A percentile compares a stretch with the other conserved stretches of the same genome.
These are phyloP conservation scores for Cladosporium sphaerospermum DNA, from an alignment of 2,329 filamentous ascomycete species.

Conservation along the genomic window DNA sequence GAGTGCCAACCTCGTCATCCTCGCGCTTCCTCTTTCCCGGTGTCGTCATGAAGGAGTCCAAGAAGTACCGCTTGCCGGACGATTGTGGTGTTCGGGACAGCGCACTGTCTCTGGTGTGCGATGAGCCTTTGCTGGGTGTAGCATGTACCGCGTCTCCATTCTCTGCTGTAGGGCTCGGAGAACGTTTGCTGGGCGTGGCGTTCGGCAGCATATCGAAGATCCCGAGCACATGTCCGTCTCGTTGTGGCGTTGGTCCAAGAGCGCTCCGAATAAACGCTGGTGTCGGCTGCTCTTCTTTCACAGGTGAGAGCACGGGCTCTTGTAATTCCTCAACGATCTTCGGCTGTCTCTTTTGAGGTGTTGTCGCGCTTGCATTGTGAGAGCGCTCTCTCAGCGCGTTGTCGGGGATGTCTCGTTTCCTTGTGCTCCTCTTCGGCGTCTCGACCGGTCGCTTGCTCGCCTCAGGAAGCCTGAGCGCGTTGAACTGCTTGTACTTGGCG, in stretches of 20 bases:
- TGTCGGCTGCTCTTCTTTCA: slow-evolving; percentile 24
- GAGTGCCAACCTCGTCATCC: slow-evolving; percentile 28
- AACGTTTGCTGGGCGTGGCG: slow-evolving; percentile 17
- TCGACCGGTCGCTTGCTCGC: background rate
- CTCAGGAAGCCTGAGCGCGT: slow-evolving; percentile 40
- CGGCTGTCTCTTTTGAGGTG: slow-evolving; percentile 5
- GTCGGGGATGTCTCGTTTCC: slow-evolving; percentile 1
- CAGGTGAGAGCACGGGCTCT: slow-evolving; percentile 8
- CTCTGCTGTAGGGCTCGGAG: slow-evolving; percentile 3
- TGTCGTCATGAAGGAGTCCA: slow-evolving; percentile 58
- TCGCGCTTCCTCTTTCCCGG: slow-evolving; percentile 49
- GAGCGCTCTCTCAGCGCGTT: slow-evolving; percentile 3
- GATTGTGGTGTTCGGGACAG: slow-evolving; percentile 43
- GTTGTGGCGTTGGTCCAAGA: slow-evolving; percentile 72
- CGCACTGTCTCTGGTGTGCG: slow-evolving; percentile 12
- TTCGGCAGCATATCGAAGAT: slow-evolving; percentile 62
- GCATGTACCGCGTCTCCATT: slow-evolving; percentile 23
- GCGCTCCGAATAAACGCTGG: slow-evolving; percentile 27
- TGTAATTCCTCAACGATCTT: slow-evolving; percentile 6
- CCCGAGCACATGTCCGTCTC: slow-evolving; percentile 69
- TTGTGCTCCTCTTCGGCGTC: slow-evolving; percentile 22
- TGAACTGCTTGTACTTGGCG: slow-evolving; percentile 71
- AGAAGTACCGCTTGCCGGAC: slow-evolving; percentile 53
- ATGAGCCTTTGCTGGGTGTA: slow-evolving; percentile 33
- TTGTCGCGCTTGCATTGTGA: slow-evolving; percentile 1